Percentiles rank a stretch among this genome's conserved stretches.
These are phyloP conservation scores for Fusarium marasasianum DNA, from an alignment of 2,329 filamentous ascomycete species.

Conservation along the genomic window DNA sequence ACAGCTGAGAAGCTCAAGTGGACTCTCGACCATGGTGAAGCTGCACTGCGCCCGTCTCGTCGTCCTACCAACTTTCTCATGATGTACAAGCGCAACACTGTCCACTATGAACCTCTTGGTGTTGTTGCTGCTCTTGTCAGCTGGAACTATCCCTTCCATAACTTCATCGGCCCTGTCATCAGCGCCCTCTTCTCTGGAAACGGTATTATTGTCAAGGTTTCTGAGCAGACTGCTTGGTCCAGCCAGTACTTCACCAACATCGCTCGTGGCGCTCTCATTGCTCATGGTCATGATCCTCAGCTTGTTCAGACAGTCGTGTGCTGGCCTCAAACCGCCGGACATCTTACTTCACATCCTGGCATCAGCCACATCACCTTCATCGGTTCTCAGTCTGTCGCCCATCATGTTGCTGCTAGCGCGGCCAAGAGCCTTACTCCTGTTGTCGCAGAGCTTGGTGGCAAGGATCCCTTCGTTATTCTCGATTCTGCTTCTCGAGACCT, in stretches of 20 bases:
- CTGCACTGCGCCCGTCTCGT: slow-evolving; percentile 74
- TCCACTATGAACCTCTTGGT: slow-evolving; percentile 90
- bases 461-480: slow-evolving; percentile 90
- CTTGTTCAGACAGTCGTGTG: slow-evolving; percentile 88
- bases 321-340: slow-evolving; percentile 83
- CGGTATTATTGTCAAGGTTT: slow-evolving; percentile 90
- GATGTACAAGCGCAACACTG: slow-evolving; percentile 93
- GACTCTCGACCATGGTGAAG: slow-evolving; percentile 91
- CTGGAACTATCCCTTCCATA: slow-evolving; percentile 99
- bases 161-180: slow-evolving; percentile 90
- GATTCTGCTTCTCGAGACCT: slow-evolving; percentile 77
- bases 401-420: slow-evolving; percentile 86
- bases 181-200: slow-evolving; percentile 92
- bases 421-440: slow-evolving; percentile 88
- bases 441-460: slow-evolving; percentile 91
- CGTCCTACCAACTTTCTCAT: slow-evolving; percentile 92
- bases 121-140: slow-evolving; percentile 92
- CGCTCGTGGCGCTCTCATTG: slow-evolving; percentile 78
- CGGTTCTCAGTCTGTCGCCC: slow-evolving; percentile 85
- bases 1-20: slow-evolving; percentile 94
- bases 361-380: slow-evolving; percentile 96
- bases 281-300: slow-evolving; percentile 83
- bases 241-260: slow-evolving; percentile 83
- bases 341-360: slow-evolving; percentile 84
- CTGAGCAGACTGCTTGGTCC: slow-evolving; percentile 96